phyloP scores from a whole-genome alignment of 306 rosid species.

The Lagenaria siceraria region DNA sequence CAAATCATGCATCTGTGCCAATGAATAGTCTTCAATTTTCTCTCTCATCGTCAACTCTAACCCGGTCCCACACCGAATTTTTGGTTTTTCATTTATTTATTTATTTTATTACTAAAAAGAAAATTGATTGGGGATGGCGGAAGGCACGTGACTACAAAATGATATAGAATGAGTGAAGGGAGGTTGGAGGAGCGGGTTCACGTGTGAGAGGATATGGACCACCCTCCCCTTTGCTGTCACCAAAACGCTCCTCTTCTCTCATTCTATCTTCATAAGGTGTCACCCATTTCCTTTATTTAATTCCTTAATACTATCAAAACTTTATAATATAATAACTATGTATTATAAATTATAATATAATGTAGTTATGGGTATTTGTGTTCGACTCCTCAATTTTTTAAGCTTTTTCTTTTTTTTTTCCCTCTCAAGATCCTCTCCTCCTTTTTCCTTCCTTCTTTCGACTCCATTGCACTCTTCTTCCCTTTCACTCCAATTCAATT shows the following conservation, averaged over 20 bases:
- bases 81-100: background rate
- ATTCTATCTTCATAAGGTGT: background rate
- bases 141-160: background rate
- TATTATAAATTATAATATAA: background rate
- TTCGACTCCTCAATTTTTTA: background rate
- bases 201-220: background rate
- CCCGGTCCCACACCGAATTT: background rate
- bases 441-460: background rate
- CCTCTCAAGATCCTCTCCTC: background rate
- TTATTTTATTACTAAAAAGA: background rate
- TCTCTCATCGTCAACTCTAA: background rate
- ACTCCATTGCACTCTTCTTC: background rate
- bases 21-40: background rate
- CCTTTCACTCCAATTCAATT: too few relatives aligned
- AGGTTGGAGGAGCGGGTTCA: slow-evolving; percentile 5
- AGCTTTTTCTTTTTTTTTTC: too few relatives aligned
- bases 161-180: background rate
- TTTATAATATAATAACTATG: background rate
- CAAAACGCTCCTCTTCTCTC: background rate
- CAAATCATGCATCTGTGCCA: background rate
- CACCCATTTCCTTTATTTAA: background rate
- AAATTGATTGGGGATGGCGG: background rate
- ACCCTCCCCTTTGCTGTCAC: background rate
- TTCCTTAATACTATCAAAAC: background rate
- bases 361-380: background rate